These are phyloP conservation scores for Scutellaria galericulata DNA, from an alignment of 257 asterid species.

Conservation along the genomic window DNA sequence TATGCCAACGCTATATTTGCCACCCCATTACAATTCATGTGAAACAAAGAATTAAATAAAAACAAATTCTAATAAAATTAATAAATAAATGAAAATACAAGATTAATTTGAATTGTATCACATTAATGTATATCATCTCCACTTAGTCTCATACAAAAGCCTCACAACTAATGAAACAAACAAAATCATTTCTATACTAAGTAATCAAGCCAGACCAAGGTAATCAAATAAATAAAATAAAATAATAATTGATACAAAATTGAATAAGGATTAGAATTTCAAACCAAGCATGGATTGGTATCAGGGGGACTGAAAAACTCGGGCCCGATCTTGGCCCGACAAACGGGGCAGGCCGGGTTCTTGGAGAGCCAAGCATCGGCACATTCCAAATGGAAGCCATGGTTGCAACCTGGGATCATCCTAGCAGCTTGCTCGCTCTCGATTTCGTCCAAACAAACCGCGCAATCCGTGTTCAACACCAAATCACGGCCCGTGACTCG, in stretches of 20 bases:
- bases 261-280: background rate
- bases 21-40: too few relatives aligned
- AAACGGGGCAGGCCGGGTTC: slow-evolving; percentile 69
- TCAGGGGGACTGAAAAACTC: slow-evolving; percentile 56
- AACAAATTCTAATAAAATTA: too few relatives aligned
- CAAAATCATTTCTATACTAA: background rate
- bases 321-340: slow-evolving; percentile 65
- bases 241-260: background rate
- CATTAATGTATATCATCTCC: too few relatives aligned
- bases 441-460: slow-evolving; percentile 82
- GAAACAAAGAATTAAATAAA: too few relatives aligned
- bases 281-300: slow-evolving; percentile 50
- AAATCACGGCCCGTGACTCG: slow-evolving; percentile 66
- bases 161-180: too few relatives aligned
- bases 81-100: too few relatives aligned
- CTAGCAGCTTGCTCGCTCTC: slow-evolving; percentile 64
- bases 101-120: too few relatives aligned
- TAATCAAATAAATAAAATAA: background rate
- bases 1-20: too few relatives aligned
- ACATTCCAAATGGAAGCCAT: slow-evolving; percentile 79
- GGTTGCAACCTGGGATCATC: slow-evolving; percentile 82
- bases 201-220: background rate
- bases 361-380: slow-evolving; percentile 84
- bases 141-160: too few relatives aligned
- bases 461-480: slow-evolving; percentile 71